Evolutionary conservation across 768 basidiomycete genomes (phyloP).

Genomic region (Agrocybe pediades): DNA sequence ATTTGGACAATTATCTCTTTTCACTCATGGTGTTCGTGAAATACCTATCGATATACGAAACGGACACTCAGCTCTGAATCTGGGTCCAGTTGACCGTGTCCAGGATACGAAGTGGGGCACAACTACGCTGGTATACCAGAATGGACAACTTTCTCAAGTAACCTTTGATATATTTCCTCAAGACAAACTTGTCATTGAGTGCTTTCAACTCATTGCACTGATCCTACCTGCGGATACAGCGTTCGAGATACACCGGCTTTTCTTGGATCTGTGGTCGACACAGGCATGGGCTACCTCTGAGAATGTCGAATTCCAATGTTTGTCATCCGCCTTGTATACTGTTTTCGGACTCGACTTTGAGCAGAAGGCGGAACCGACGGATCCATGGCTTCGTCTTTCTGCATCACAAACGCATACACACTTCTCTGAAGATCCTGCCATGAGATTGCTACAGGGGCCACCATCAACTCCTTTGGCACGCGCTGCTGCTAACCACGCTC

Average conservation of each 20-base stretch:
- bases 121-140: slow-evolving; percentile 53
- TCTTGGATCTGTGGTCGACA: slow-evolving; percentile 60
- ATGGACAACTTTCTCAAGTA: slow-evolving; percentile 47
- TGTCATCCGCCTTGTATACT: slow-evolving; percentile 51
- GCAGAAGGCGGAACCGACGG: slow-evolving; percentile 15
- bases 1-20: slow-evolving; percentile 51
- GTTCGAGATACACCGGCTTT: slow-evolving; percentile 55
- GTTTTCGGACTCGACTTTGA: slow-evolving; percentile 41
- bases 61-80: slow-evolving; percentile 12
- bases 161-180: slow-evolving; percentile 58
- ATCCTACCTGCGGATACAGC: slow-evolving; percentile 57
- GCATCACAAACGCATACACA: slow-evolving; percentile 43
- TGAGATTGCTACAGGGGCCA: slow-evolving; percentile 43
- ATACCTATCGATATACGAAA: slow-evolving; percentile 37
- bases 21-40: slow-evolving; percentile 60
- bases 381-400: slow-evolving; percentile 53
- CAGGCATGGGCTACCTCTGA: slow-evolving; percentile 42
- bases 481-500: slow-evolving; percentile 20
- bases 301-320: slow-evolving; percentile 57
- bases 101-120: slow-evolving; percentile 52
- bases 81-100: slow-evolving; percentile 41
- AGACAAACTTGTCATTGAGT: slow-evolving; percentile 57
- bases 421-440: slow-evolving; percentile 61
- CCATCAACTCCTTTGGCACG: slow-evolving; percentile 23
- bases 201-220: slow-evolving; percentile 63